Base-by-base conservation (phyloP, 2,329 filamentous ascomycete species). In the Colletotrichum lupini region DNA sequence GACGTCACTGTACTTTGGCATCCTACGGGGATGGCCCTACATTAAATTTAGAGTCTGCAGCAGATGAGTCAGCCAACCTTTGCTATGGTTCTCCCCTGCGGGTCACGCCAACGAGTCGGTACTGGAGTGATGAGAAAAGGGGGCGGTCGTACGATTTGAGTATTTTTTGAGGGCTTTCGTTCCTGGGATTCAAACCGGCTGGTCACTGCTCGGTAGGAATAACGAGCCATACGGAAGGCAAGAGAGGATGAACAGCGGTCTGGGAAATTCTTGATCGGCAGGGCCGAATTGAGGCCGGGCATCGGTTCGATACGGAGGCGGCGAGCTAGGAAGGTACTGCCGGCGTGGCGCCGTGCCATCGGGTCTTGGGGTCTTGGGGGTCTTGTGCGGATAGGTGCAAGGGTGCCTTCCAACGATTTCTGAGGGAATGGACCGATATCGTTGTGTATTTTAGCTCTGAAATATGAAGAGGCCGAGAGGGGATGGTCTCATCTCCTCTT, bases 121-220 rank as follows among this genome's bases (percentile, higher is more conserved):
- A 35, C 7, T 49, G 11, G 55, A 35, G 26, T 28, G 42, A 35
- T 28, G 19, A 30, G 46, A 56, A 60, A 67, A 55, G 30, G 66
- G 59, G 49, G 53, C 16, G 26, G 59, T 71, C 67, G 71, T 73
- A 71, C 28, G 71, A 73, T 64, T 35, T 22, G 37, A 35, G 53
- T 65, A 28, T 56, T 24, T 61, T 53, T 55, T 26, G 26, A 19
- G 46, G 46, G 6, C 16, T 5, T 24, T 12, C 1, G 24, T 19
- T 24, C 9, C 30, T 37, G 52, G 37, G 7, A 55, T 46, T 8
- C 19, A 19, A 68, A 22, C 11, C 46, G 26, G 59, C 32, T 49
- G 26, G 59, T 26, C 24, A 56, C 53, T 30, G 53, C 53, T 11
- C 26, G 32, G 26, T 24, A 30, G 26, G 14, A 14, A 14, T 37